Evolutionary conservation across 1,139 yeast genomes (phyloP).

Genomic region (Kluyveromyces sp.): DNA sequence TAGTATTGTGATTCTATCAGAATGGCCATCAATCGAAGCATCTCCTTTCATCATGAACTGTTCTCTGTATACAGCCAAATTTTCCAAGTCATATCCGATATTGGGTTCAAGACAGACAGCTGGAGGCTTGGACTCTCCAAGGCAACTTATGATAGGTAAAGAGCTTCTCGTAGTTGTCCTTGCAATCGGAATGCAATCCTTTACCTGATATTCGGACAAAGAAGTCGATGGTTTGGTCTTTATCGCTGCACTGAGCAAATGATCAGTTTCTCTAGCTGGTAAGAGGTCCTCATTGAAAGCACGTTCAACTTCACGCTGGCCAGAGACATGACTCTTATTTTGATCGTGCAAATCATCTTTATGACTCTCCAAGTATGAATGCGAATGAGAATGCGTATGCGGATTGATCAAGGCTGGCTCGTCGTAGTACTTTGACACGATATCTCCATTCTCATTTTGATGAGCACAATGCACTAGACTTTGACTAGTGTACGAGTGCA

Average conservation of each 20-base stretch:
- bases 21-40: constrained; percentile 2
- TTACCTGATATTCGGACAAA: constrained; percentile 1
- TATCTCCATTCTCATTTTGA: constrained; percentile 33
- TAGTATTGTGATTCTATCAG: not conserved
- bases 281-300: not conserved
- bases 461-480: constrained; percentile 85
- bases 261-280: constrained; percentile 7
- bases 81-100: constrained; percentile 33
- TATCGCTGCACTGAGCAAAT: not conserved
- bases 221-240: constrained; percentile 1
- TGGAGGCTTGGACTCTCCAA: constrained; percentile 11
- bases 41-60: constrained; percentile 11
- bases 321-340: too few relatives aligned
- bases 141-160: constrained; percentile 8
- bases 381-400: constrained; percentile 16
- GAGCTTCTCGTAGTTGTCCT: constrained; percentile 8
- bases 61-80: constrained; percentile 28
- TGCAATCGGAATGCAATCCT: constrained; percentile 17
- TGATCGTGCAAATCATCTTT: constrained; percentile 11
- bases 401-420: not conserved
- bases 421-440: not conserved
- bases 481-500: constrained; percentile 72
- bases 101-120: constrained; percentile 30
- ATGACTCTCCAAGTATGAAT: constrained; percentile 11
- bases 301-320: too few relatives aligned